Base-by-base conservation (phyloP, 177 flowering plant genomes). In the Vitis hybrid region DNA sequence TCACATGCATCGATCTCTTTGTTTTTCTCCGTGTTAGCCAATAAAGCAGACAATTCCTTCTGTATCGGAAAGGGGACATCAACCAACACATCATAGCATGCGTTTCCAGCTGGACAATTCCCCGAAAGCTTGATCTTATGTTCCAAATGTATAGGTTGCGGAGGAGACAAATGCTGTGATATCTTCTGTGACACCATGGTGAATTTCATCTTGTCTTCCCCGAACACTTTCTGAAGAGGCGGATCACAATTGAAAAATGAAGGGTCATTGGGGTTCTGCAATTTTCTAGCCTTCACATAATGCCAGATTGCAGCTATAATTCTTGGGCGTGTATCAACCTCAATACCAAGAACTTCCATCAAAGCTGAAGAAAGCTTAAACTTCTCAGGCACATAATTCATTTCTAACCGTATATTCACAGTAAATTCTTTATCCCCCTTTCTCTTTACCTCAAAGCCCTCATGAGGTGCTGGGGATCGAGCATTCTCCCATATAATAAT, bases 301-400 rank as follows among this genome's bases (percentile, higher is more conserved):
- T 91, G 98, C 99, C 99, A 95, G 62, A 95, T 80, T 9, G 93
- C 92, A 76, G 98, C 91, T 60, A 93, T 86, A 68, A 91, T 86
- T 84, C 98, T 87, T 1, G 92, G 88, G 32, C 97, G 91, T 6
- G 97, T 86, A 61, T 95, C 98, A 50, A 89, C 97, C 79, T 95
- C 99, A 73, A 93, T 84, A 17, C 98, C 99, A 50, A 95, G 90
- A 82, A 95, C 86, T 62, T 93, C 99, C 77, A 75, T 89, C 79
- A 95, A 74, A 17, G 91, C 76, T 9, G 88, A 82, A 6, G 96
- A 95, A 46, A 95, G 89, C 83, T 91, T 93, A 67, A 80, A 93
- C 68, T 93, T 93, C 79, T 93, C 98, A 54, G 98, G 97, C 56
- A 79, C 58, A 64, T 93, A 87, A 78, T 91, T 93, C 97, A 95